A percentile compares a stretch with the other conserved stretches of the same genome.
Evolutionary conservation across 371 early-diverging fungal species (phyloP).

Genomic region (Mucor piriformis): DNA sequence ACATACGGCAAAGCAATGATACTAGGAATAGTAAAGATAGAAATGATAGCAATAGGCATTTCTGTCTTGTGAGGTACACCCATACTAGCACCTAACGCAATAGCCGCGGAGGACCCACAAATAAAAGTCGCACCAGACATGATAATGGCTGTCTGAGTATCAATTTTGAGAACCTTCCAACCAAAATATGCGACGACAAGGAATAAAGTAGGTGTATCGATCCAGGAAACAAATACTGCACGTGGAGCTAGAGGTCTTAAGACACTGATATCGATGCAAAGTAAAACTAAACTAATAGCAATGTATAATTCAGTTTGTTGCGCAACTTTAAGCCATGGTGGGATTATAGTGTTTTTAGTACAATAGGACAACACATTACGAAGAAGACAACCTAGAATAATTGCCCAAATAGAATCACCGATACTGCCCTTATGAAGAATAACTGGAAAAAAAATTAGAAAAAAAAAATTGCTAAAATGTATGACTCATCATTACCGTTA

Average conservation of each 20-base stretch:
- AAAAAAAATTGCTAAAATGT: not conserved
- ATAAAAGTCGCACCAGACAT: slow-evolving; percentile 68
- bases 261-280: slow-evolving; percentile 62
- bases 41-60: slow-evolving; percentile 67
- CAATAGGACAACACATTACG: slow-evolving; percentile 48
- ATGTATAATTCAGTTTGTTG: slow-evolving; percentile 67
- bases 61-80: slow-evolving; percentile 60
- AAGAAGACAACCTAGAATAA: slow-evolving; percentile 55
- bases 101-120: slow-evolving; percentile 68
- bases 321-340: slow-evolving; percentile 59
- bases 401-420: slow-evolving; percentile 69
- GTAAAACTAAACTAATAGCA: slow-evolving; percentile 59
- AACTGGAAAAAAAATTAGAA: slow-evolving; percentile 16
- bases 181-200: slow-evolving; percentile 59
- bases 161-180: slow-evolving; percentile 55
- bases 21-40: slow-evolving; percentile 68
- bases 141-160: slow-evolving; percentile 62
- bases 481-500: slow-evolving; percentile 41
- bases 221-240: slow-evolving; percentile 66
- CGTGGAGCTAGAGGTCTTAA: slow-evolving; percentile 60
- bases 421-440: slow-evolving; percentile 52
- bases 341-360: slow-evolving; percentile 43
- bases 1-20: slow-evolving; percentile 67
- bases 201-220: slow-evolving; percentile 62
- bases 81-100: slow-evolving; percentile 61